Conservation (phyloP, 495 filamentous ascomycete genomes). For the Platismatia glauca region DNA sequence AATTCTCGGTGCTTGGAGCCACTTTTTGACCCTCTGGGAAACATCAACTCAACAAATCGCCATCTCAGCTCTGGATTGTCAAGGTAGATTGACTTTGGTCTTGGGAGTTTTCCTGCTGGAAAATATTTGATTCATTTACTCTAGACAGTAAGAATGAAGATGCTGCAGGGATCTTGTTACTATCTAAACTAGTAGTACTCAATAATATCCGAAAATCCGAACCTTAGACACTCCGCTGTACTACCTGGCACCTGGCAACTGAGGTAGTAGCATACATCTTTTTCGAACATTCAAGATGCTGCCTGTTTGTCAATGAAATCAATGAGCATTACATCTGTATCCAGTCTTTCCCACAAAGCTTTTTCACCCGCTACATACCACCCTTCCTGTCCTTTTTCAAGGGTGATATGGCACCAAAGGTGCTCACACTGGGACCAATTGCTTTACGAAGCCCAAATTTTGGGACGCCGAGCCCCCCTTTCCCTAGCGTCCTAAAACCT, state of each 20-base stretch:
- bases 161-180: no score
- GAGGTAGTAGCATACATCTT: no score
- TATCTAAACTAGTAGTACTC: no score
- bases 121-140: no score
- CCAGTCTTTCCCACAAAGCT: not conserved
- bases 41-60: constrained; percentile 7
- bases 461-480: constrained; percentile 16
- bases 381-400: constrained; percentile 67
- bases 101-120: not conserved
- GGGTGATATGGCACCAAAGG: constrained; percentile 58
- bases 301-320: not conserved
- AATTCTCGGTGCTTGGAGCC: not conserved
- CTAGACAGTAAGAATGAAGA: no score
- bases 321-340: not conserved
- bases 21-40: constrained; percentile 7
- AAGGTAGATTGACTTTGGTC: not conserved
- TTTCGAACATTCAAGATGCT: not conserved
- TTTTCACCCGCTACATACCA: not conserved
- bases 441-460: constrained; percentile 16
- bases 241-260: not conserved
- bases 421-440: constrained; percentile 24
- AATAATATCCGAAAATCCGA: no score
- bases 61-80: not conserved
- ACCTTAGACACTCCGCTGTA: not conserved
- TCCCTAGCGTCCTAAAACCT: constrained; percentile 24